Evolutionary conservation across 345 rosid genomes (phyloP), one percentile per base, ranked within the genome.

Genomic region (Syzygium grande): DNA sequence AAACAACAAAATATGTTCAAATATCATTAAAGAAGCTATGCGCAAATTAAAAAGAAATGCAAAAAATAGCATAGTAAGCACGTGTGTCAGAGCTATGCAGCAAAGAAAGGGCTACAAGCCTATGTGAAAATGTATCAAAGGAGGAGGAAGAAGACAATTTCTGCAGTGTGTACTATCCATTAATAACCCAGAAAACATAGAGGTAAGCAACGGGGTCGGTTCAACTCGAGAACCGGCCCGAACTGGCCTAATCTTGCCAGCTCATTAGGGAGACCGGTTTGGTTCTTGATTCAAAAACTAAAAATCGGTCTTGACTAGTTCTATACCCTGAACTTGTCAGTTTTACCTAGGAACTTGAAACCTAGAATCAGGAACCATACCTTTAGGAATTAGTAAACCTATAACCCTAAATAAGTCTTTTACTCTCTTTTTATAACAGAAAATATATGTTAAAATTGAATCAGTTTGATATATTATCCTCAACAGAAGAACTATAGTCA

Each of bases 141-240:
- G 49, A 38, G 83, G 27, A 61, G 73, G 30, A 73, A 22, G 49
- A 38, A 73, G 49, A 73, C 5, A 14, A 73, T 38, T 38, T 2
- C 38, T 38, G 49, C 49, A 19, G 10, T 38, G 21, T 10, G 8
- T 19, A 38, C 1, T 38, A 38, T 34, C 43, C 79, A 68, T 68
- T 2, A 4, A 68, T 68, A 17, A 9, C 23, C 34, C 46, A 68
- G 10, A 68, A 68, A 68, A 68, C 1, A 68, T 4, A 68, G 14
- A 25, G 49, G 3, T 38, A 7, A 38, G 49, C 49, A 73, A 38
- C 4, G 0, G 0, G 46, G 43, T 3, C 13, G 0, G 19, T 17
- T 34, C 80, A 68, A 38, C 23, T 34, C 0, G 0, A 0, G 38
- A 34, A 68, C 2, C 46, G 2, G 21, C 46, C 7, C 46, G 46